Conservation (phyloP, 75 land plant species). For the Pinus tabuliformis region DNA sequence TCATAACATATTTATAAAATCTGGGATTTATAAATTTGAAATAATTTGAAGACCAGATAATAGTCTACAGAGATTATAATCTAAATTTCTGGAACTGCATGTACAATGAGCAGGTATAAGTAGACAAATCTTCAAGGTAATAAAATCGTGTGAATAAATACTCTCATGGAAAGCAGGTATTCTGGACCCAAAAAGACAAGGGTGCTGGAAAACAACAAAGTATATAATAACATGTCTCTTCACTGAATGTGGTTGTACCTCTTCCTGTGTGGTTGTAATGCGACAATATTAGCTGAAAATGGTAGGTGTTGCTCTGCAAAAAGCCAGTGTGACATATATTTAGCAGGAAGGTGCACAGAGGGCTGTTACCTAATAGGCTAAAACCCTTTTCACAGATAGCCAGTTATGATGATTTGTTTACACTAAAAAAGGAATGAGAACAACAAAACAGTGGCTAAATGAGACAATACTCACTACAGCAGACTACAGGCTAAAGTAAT, state of each 20-base stretch:
- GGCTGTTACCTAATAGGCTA: not conserved
- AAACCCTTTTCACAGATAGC: not conserved
- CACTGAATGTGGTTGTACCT: slow-evolving; percentile 6
- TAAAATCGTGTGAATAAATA: not conserved
- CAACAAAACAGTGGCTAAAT: not conserved
- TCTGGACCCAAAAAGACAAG: slow-evolving; percentile 3
- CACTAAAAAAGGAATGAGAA: not conserved
- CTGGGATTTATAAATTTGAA: not conserved
- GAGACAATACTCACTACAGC: not conserved
- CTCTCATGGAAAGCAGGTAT: not conserved
- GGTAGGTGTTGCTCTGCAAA: slow-evolving; percentile 7
- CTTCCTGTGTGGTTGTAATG: not conserved
- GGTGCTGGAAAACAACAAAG: not conserved
- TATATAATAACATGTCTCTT: not conserved
- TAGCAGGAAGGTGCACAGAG: not conserved
- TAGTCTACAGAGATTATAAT: not conserved
- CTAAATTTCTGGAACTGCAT: not conserved
- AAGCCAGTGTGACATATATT: slow-evolving; percentile 5
- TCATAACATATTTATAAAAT: no score
- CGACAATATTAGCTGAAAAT: slow-evolving; percentile 5
- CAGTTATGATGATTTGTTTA: slow-evolving; percentile 2
- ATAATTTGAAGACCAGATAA: not conserved
- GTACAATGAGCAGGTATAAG: not conserved
- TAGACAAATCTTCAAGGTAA: not conserved
- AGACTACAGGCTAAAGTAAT: not conserved